Percentiles rank a stretch among this genome's conserved stretches.
Evolutionary conservation across 73 alveolate genomes (phyloP).

Genomic region (Paraurostyla sp.): DNA sequence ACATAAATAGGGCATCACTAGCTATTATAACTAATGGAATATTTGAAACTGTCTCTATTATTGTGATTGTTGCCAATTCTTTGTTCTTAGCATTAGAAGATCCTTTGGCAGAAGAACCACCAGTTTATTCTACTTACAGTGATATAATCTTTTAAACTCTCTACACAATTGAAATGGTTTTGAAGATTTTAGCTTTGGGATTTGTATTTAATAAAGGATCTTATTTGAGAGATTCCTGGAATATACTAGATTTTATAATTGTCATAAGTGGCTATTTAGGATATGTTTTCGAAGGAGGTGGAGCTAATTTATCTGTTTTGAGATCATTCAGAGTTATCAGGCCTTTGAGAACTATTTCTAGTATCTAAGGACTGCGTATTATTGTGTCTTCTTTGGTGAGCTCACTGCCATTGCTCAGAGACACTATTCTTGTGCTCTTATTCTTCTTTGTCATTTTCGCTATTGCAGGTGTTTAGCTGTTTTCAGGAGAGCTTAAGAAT

Average conservation of each 20-base stretch:
- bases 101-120: constrained; percentile 37
- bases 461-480: constrained; percentile 94
- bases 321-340: constrained; percentile 97
- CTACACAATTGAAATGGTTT: constrained; percentile 65
- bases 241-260: constrained; percentile 78
- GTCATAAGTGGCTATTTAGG: constrained; percentile 85
- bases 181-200: constrained; percentile 58
- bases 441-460: constrained; percentile 95
- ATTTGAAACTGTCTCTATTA: constrained; percentile 43
- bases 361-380: constrained; percentile 94
- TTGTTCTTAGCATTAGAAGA: constrained; percentile 44
- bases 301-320: constrained; percentile 84
- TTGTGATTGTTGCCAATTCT: constrained; percentile 45
- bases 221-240: constrained; percentile 87
- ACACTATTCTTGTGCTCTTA: constrained; percentile 87
- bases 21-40: constrained; percentile 27
- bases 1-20: constrained; percentile 26
- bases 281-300: constrained; percentile 65
- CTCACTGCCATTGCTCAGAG: constrained; percentile 93
- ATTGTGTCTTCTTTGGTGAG: constrained; percentile 92
- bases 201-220: constrained; percentile 7
- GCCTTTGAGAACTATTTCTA: constrained; percentile 97
- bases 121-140: not conserved
- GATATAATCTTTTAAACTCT: constrained; percentile 41
- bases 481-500: constrained; percentile 90